Percentiles rank a stretch among this genome's conserved stretches.
Conservation (phyloP, 352 stramenopile species). For the Phytophthora crassamura region DNA sequence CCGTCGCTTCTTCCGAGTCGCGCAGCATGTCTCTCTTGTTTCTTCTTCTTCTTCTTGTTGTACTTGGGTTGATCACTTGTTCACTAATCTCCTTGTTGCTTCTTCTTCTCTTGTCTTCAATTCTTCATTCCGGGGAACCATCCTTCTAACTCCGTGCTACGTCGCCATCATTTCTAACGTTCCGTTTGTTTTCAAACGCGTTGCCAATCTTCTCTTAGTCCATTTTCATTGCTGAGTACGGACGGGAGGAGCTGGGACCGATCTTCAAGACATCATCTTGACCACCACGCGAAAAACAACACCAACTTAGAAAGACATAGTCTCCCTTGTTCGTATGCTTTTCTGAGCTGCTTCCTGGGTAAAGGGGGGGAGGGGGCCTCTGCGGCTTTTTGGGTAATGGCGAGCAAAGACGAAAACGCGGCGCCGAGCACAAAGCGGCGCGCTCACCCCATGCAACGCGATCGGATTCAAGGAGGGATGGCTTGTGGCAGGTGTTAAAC, state of each 20-base stretch:
- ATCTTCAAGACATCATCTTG: conserved; percentile 82
- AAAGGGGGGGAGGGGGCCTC: conserved; percentile 62
- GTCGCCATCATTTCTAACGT: conserved; percentile 83
- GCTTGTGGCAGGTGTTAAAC: background rate
- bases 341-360: conserved; percentile 74
- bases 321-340: conserved; percentile 81
- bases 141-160: conserved; percentile 81
- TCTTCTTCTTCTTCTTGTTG: conserved; percentile 43
- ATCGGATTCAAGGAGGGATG: conserved; percentile 1
- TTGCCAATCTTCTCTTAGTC: conserved; percentile 49
- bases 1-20: conserved; percentile 61
- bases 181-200: conserved; percentile 70
- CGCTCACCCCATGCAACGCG: background rate
- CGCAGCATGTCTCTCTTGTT: conserved; percentile 62
- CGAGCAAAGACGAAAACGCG: background rate
- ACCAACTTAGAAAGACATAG: conserved; percentile 92
- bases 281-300: conserved; percentile 71
- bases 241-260: conserved; percentile 65
- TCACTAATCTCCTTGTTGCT: conserved; percentile 46
- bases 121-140: conserved; percentile 84
- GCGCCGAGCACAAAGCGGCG: conserved; percentile 7
- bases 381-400: conserved; percentile 80
- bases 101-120: conserved; percentile 78
- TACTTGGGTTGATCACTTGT: conserved; percentile 49
- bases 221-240: conserved; percentile 69